Base-by-base conservation (phyloP, 208 protist species). In the Leishmania aethiopica region DNA sequence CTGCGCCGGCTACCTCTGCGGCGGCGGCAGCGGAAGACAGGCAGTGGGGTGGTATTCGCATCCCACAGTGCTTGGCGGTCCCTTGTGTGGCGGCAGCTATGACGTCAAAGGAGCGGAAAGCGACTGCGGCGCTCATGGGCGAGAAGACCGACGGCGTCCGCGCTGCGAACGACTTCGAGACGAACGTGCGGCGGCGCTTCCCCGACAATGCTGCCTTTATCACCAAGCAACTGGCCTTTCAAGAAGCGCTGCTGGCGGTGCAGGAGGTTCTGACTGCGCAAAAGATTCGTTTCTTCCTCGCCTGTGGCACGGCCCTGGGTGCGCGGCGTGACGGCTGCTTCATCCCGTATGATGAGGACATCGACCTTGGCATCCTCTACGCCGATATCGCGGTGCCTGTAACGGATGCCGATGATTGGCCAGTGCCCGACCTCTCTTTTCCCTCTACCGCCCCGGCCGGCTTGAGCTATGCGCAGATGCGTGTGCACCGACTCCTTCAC, bases 331-430 rank as follows among this genome's bases (percentile, higher is more conserved):
- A 97, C 49, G 89, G 89, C 2, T 90, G 88, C 86, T 98, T 98
- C 71, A 96, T 98, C 82, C 81, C 88, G 0, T 90, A 97, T 80
- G 96, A 98, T 73, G 88, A 93, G 59, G 96, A 98, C 79, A 92
- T 98, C 55, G 96, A 98, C 62, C 74, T 98, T 60, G 96, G 96
- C 60, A 83, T 98, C 22, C 88, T 96, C 59, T 90, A 89, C 62
- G 73, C 93, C 19, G 89, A 94, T 47, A 53, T 82, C 35, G 76
- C 60, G 37, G 19, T n/a, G 2, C 47, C 47, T 17, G 7, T 37
- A 22, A 15, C 64, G 8, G 45, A 78, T 3, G 13, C n/a, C 6
- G 51, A 55, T 13, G 60, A 28, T 8, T 15, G 15, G 42, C 59
- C 40, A 17, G 35, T 19, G 6, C 19, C 71, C 0, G 32, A 55